A percentile compares a stretch with the other conserved stretches of the same genome.
Evolutionary conservation across 2,329 filamentous ascomycete species (phyloP).

Genomic region (Daldinia sp.): DNA sequence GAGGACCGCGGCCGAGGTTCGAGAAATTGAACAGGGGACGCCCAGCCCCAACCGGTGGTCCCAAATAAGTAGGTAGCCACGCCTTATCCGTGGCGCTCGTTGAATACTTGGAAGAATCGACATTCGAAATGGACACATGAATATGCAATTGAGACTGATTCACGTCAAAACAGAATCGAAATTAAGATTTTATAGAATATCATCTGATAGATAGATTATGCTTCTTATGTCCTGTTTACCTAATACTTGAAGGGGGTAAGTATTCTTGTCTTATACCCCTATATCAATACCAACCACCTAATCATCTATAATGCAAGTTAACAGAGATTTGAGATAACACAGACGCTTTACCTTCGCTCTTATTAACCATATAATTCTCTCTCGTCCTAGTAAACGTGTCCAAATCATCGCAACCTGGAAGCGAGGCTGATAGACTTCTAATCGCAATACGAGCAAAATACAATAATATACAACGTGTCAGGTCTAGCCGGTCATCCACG

Average conservation of each 20-base stretch:
- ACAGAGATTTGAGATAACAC: background rate
- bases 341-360: background rate
- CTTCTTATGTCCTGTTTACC: no score
- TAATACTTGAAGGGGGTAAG: no score
- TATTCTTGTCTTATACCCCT: no score
- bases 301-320: no score
- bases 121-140: background rate
- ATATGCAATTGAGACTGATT: background rate
- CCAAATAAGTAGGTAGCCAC: background rate
- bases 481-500: conserved; percentile 82
- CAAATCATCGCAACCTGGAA: background rate
- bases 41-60: background rate
- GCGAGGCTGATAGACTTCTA: conserved; percentile 3
- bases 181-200: background rate
- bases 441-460: conserved; percentile 14
- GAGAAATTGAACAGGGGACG: background rate
- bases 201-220: no score
- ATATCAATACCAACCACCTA: no score
- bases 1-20: conserved; percentile 2
- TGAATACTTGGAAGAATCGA: background rate
- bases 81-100: background rate
- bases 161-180: background rate
- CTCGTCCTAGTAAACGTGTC: background rate
- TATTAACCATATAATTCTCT: background rate
- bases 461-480: conserved; percentile 22